Evolutionary conservation across 2,329 filamentous ascomycete species (phyloP), one percentile per base, ranked within the genome.

Genomic region (Helicocarpus griseus): DNA sequence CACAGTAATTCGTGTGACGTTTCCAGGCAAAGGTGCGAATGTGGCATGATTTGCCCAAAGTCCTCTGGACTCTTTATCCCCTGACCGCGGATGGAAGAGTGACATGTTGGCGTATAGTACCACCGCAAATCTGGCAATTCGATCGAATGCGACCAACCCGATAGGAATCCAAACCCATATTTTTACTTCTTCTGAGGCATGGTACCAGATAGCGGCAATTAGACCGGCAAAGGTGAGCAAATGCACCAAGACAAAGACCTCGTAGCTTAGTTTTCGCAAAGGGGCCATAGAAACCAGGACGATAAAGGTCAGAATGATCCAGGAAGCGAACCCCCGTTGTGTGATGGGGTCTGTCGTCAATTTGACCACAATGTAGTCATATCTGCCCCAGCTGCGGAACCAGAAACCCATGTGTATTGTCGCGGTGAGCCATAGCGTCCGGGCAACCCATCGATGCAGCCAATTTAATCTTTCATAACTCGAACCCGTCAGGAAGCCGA

Each of bases 1-100:
- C 41, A 85, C 75, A 1, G 75, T 77, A 54, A 85, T 70, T 7
- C 75, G 73, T 3, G 80, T 82, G 26, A 79, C 73, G 45, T 77
- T 70, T 43, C 77, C 75, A 1, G 79, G 69, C 1, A 84, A 65
- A 14, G 78, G 67, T 1, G 73, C 69, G 52, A 77, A 70, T 2
- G 64, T 68, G 1, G 74, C 73, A 29, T 63, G 65, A 57, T 73
- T 73, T 3, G 67, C 61, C 63, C 72, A 69, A 4, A 69, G 44
- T 13, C 14, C 9, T 7, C 24, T 51, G 53, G 13, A 26, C 58
- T 45, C 26, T 55, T n/a, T 31, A 29, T 33, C 49, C 58, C n/a
- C 4, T 6, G 19, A 4, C 29, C 28, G 13, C 2, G 58, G 58
- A 53, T 73, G 70, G 40, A 73, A 69, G 5, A 74, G 51, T 0